Conservation (phyloP, 768 basidiomycete genomes). For the Tulasnella sp. region DNA sequence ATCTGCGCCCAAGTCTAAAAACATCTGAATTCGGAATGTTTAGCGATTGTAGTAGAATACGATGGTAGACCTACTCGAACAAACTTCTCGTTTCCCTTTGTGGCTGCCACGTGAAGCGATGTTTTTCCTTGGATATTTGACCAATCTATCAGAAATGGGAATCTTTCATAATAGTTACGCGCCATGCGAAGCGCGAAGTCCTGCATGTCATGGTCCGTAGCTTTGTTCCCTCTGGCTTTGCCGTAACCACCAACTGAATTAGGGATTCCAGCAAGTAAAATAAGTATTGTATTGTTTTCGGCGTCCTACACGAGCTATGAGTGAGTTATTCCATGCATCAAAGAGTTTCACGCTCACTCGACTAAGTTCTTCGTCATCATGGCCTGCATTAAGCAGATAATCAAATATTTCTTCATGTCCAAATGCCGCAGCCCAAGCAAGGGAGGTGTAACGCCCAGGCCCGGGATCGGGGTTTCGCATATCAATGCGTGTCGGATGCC, state of each 20-base stretch:
- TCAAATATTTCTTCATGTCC: slow-evolving; percentile 91
- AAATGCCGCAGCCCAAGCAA: slow-evolving; percentile 83
- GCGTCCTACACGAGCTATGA: slow-evolving; percentile 45
- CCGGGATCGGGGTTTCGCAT: slow-evolving; percentile 82
- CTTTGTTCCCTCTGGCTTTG: slow-evolving; percentile 38
- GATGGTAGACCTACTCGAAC: slow-evolving; percentile 48
- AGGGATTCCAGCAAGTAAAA: slow-evolving; percentile 72
- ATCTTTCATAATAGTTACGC: slow-evolving; percentile 71
- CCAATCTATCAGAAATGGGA: slow-evolving; percentile 83
- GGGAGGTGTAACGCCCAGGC: slow-evolving; percentile 63
- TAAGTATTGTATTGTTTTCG: slow-evolving; percentile 86
- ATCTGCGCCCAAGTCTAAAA: slow-evolving; percentile 84
- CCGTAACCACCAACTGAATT: too few relatives aligned
- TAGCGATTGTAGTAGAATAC: not conserved
- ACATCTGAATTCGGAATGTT: slow-evolving; percentile 41
- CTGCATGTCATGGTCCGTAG: slow-evolving; percentile 46
- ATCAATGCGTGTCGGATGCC: slow-evolving; percentile 63
- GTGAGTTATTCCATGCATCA: not conserved
- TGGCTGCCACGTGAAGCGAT: slow-evolving; percentile 73
- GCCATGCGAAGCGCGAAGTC: slow-evolving; percentile 78
- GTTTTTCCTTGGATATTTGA: slow-evolving; percentile 83
- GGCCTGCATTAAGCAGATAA: slow-evolving; percentile 69
- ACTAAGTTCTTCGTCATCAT: slow-evolving; percentile 88
- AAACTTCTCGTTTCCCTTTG: slow-evolving; percentile 82
- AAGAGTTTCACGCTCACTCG: slow-evolving; percentile 42